These are phyloP conservation scores for Pichia sp. DNA, from an alignment of 1,139 yeast species.

Conservation along the genomic window DNA sequence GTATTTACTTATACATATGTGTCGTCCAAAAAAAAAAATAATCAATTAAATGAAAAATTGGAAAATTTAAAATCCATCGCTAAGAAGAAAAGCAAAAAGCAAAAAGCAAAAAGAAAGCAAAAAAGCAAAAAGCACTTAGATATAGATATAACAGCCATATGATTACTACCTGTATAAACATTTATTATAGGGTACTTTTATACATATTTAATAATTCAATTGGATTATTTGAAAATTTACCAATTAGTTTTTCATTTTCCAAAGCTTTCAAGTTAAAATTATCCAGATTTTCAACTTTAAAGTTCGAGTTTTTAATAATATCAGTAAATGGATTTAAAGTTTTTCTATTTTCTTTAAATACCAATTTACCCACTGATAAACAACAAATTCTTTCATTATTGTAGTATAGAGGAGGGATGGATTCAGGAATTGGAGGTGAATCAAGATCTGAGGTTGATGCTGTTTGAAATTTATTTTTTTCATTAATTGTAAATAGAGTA, in stretches of 20 bases:
- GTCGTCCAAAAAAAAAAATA: neutral
- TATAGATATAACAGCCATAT: too few relatives aligned
- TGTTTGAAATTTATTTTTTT: constrained; percentile 3
- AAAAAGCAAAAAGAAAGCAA: too few relatives aligned
- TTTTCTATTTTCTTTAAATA: constrained; percentile 46
- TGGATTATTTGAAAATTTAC: neutral
- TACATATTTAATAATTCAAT: constrained; percentile 5
- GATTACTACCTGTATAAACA: too few relatives aligned
- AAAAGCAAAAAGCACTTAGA: too few relatives aligned
- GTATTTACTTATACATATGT: too few relatives aligned
- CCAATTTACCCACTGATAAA: constrained; percentile 69
- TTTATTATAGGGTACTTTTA: neutral
- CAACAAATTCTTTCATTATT: constrained; percentile 31
- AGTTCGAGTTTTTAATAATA: neutral
- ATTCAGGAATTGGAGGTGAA: neutral
- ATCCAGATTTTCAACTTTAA: neutral
- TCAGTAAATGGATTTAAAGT: constrained; percentile 36
- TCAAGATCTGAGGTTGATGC: neutral
- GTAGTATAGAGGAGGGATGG: constrained; percentile 7
- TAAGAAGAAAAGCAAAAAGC: too few relatives aligned
- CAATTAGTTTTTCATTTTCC: neutral
- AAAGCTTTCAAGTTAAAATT: neutral
- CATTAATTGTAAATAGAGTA: constrained; percentile 42
- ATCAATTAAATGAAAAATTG: too few relatives aligned
- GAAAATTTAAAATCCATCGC: too few relatives aligned